Conservation (phyloP, 106 monocot genomes). For the Alisma plantagoaquatica region DNA sequence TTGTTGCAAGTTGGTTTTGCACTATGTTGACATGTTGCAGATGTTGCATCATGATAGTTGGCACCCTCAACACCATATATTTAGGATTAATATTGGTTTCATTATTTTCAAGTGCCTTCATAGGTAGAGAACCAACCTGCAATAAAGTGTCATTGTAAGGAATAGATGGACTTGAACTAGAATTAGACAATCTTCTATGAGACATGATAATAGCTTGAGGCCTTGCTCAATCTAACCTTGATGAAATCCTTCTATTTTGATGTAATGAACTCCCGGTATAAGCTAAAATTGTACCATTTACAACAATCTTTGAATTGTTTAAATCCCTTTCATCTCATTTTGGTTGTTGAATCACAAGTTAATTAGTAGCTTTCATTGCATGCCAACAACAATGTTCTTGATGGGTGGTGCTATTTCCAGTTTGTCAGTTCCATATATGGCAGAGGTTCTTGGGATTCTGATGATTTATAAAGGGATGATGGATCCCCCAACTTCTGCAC, state of each 20-base stretch:
- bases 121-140: conserved; percentile 13
- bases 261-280: conserved; percentile 21
- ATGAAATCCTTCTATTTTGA: too few relatives aligned
- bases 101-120: conserved; percentile 11
- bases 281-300: conserved; percentile 1
- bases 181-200: conserved; percentile 31
- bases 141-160: conserved; percentile 21
- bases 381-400: conserved; percentile 8
- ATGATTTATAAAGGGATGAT: conserved; percentile 10
- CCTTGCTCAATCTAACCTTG: conserved; percentile 20
- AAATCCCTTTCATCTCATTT: conserved; percentile 42
- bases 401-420: not conserved
- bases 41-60: conserved; percentile 58
- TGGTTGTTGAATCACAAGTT: conserved; percentile 19
- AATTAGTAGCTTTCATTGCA: conserved; percentile 18
- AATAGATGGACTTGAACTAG: conserved; percentile 22
- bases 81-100: conserved; percentile 23
- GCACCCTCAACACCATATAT: conserved; percentile 31
- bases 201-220: conserved; percentile 9
- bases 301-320: conserved; percentile 23
- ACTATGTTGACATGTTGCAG: conserved; percentile 24
- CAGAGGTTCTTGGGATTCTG: conserved; percentile 18
- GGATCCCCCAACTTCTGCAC: conserved; percentile 35
- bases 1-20: conserved; percentile 20
- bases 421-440: conserved; percentile 9